Base-by-base conservation (phyloP, 208 protist species). In the Leishmania mexicana region DNA sequence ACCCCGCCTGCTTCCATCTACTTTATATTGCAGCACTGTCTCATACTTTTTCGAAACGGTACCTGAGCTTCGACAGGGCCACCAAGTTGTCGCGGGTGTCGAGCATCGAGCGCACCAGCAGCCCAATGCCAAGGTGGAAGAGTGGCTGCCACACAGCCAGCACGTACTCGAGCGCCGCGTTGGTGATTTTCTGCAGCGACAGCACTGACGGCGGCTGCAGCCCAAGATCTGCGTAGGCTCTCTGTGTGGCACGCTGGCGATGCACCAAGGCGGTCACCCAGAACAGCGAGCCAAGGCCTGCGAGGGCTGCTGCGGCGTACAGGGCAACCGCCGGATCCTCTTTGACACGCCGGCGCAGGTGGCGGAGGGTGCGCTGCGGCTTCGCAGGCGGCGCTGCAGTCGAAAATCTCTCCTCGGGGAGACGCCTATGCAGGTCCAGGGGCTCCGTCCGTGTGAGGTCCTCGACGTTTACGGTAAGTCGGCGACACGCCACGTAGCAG, bases 91-190 rank as follows among this genome's bases (percentile, higher is more conserved):
- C 83, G 4, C 89, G 88, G 0, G 85, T 89, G 51, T 81, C 77
- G 40, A 88, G 76, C 71, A 93, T 83, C 4, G 91, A 94, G 17
- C 53, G 78, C 17, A 91, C 31, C 67, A 93, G 84, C n/a, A 53
- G 83, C 13, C 81, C 88, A 74, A 93, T 75, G 0, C 75, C 72
- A 35, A 87, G 21, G 84, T 97, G 94, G 72, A 94, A 90, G 15
- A 94, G 64, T 5, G 94, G 94, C 83, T 97, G 91, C 91, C 92
- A 97, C 62, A 92, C 42, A 6, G 89, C 85, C 35, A 95, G 74
- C 71, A 92, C 67, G 54, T 92, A 83, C 83, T 93, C 91, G 60
- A 92, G 74, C 42, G 74, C n/a, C 24, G 78, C 78, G 10, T 67
- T 72, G 10, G 86, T 83, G 40, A 83, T 71, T 0, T 40, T 67